These are phyloP conservation scores for Fusarium sp. DNA, from an alignment of 2,329 filamentous ascomycete genomes.

Conservation along the genomic window DNA sequence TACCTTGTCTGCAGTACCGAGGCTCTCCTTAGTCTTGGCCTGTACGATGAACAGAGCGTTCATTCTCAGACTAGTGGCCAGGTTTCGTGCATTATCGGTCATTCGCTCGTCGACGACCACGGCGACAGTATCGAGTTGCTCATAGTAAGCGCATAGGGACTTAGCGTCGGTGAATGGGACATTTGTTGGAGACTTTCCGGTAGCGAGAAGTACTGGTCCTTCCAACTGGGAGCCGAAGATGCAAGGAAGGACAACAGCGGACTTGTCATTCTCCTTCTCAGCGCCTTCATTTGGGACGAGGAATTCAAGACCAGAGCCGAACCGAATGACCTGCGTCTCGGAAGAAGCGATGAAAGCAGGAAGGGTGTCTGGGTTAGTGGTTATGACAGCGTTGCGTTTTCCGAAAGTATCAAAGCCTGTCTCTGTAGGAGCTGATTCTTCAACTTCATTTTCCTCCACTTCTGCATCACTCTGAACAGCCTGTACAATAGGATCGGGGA, in stretches of 20 bases:
- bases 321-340: not conserved
- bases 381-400: slow-evolving; percentile 3
- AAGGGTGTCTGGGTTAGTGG: not conserved
- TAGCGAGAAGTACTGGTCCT: not conserved
- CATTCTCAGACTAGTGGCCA: not conserved
- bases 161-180: slow-evolving; percentile 2
- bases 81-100: slow-evolving; percentile 24
- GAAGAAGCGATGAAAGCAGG: not conserved
- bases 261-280: not conserved
- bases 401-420: not conserved
- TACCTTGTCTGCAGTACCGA: not conserved
- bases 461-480: not conserved
- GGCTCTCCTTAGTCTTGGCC: not conserved
- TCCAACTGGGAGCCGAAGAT: slow-evolving; percentile 15
- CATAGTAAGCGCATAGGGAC: slow-evolving; percentile 4
- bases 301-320: slow-evolving; percentile 11
- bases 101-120: slow-evolving; percentile 12
- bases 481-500: not conserved
- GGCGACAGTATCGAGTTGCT: not conserved
- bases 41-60: slow-evolving; percentile 21
- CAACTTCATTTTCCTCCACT: accelerated
- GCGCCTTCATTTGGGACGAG: accelerated
- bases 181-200: not conserved
- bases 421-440: accelerated
- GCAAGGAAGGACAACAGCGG: slow-evolving; percentile 17